Conservation (phyloP, 345 rosid genomes). For the Anacardium occidentale region DNA sequence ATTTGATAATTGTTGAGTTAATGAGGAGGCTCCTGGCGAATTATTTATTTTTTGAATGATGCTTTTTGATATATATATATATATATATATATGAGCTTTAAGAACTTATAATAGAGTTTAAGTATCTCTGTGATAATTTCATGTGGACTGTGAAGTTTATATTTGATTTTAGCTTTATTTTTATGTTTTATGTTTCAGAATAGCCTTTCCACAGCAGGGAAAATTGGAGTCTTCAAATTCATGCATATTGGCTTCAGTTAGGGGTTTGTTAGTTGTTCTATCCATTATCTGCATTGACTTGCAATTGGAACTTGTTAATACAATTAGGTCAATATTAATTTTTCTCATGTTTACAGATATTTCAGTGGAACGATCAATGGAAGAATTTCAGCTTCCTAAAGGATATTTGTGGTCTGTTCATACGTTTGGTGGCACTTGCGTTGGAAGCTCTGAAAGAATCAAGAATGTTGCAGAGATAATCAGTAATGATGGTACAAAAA, state of each 20-base stretch:
- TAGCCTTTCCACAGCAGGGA: constrained; percentile 29
- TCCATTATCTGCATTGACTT: neutral
- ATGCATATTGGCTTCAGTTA: constrained; percentile 42
- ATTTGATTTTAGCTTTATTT: too few relatives aligned
- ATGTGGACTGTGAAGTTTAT: too few relatives aligned
- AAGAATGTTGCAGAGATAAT: constrained; percentile 81
- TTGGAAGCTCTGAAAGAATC: constrained; percentile 82
- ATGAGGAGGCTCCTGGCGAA: too few relatives aligned
- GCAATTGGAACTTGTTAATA: neutral
- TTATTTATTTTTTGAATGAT: too few relatives aligned
- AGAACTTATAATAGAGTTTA: too few relatives aligned
- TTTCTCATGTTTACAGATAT: constrained; percentile 41
- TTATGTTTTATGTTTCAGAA: constrained; percentile 24
- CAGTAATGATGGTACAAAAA: constrained; percentile 58
- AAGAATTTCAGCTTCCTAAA: constrained; percentile 51
- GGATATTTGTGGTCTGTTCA: constrained; percentile 89
- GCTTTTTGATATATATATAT: too few relatives aligned
- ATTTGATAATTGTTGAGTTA: too few relatives aligned
- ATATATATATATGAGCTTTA: too few relatives aligned
- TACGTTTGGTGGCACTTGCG: constrained; percentile 97
- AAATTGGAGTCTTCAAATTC: constrained; percentile 35
- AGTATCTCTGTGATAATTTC: too few relatives aligned
- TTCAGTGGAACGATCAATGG: constrained; percentile 42
- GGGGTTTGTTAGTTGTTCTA: constrained; percentile 41
- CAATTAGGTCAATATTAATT: neutral